Percentiles rank a stretch among this genome's conserved stretches.
Evolutionary conservation across 768 basidiomycete species (phyloP).

Genomic region (Naematelia aurantialba): DNA sequence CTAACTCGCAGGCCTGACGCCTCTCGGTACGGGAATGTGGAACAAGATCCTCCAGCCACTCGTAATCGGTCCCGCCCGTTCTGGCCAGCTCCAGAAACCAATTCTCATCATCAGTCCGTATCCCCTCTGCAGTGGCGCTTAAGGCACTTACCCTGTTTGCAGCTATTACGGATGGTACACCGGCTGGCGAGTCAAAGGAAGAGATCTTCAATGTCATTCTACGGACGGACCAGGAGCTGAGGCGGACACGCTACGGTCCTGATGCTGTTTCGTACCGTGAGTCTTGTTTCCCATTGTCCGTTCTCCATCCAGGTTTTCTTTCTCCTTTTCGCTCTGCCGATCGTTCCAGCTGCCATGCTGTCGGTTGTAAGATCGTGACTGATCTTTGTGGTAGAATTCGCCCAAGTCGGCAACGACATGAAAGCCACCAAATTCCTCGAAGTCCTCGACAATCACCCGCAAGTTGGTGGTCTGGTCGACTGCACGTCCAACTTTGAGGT

Average conservation of each 20-base stretch:
- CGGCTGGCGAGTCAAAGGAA: conserved; percentile 43
- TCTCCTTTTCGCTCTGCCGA: too few species aligned
- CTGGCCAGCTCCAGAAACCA: conserved; percentile 50
- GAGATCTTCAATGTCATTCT: conserved; percentile 48
- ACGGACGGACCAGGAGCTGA: conserved; percentile 43
- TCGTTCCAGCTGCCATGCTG: too few species aligned
- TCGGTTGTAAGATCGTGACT: background rate
- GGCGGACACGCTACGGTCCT: conserved; percentile 42
- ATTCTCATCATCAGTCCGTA: conserved; percentile 50
- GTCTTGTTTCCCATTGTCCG: conserved; percentile 9
- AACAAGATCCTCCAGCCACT: conserved; percentile 52
- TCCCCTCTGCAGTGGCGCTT: background rate
- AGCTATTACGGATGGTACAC: conserved; percentile 44
- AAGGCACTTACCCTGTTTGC: too few species aligned
- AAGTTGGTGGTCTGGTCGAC: conserved; percentile 51
- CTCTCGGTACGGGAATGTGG: conserved; percentile 51
- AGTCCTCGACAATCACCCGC: conserved; percentile 49
- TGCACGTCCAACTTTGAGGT: conserved; percentile 45
- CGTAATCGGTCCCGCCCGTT: conserved; percentile 49
- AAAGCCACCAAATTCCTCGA: conserved; percentile 50
- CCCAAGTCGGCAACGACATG: conserved; percentile 50
- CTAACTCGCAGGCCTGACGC: conserved; percentile 49
- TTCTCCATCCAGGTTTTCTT: too few species aligned
- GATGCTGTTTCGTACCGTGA: conserved; percentile 50
- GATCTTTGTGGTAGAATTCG: conserved; percentile 29